Evolutionary conservation across 169 alveolate species (phyloP).

Genomic region (Cyclospora cayetanensis): DNA sequence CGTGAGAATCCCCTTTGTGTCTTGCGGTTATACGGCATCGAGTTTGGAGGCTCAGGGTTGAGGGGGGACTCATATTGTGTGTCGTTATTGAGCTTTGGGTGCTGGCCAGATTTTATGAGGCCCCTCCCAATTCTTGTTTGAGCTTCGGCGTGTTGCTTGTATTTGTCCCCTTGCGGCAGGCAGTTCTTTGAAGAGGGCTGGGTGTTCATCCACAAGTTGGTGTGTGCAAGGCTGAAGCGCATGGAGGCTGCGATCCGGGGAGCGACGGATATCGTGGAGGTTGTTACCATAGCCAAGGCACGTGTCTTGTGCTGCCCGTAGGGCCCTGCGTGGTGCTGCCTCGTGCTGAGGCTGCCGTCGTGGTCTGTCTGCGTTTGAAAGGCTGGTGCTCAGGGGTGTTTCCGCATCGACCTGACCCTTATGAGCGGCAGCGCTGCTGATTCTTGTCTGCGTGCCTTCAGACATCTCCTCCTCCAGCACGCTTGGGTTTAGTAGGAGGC

Average conservation of each 20-base stretch:
- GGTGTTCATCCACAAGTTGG: conserved; percentile 80
- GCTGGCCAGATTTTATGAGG: not conserved
- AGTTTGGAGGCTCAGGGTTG: not conserved
- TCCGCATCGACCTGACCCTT: not conserved
- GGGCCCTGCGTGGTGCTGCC: not conserved
- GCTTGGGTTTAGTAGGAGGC: not conserved
- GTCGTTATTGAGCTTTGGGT: not conserved
- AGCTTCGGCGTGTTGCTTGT: not conserved
- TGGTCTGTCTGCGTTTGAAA: too few species aligned
- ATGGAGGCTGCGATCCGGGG: conserved; percentile 58
- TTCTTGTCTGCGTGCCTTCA: not conserved
- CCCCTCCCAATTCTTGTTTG: not conserved
- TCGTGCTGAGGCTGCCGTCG: not conserved
- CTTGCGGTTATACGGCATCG: not conserved
- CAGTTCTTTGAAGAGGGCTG: conserved; percentile 85
- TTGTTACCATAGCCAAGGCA: conserved; percentile 72
- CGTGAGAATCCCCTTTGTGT: not conserved
- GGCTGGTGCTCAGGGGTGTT: not conserved
- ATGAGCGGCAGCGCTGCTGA: not conserved
- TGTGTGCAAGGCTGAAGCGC: conserved; percentile 78
- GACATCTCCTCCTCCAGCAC: not conserved
- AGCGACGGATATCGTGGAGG: conserved; percentile 72
- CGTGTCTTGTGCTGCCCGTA: not conserved
- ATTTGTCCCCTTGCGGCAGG: conserved; percentile 76
- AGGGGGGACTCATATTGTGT: not conserved